Conservation (phyloP, 306 rosid genomes). For the Vigna unguiculata region DNA sequence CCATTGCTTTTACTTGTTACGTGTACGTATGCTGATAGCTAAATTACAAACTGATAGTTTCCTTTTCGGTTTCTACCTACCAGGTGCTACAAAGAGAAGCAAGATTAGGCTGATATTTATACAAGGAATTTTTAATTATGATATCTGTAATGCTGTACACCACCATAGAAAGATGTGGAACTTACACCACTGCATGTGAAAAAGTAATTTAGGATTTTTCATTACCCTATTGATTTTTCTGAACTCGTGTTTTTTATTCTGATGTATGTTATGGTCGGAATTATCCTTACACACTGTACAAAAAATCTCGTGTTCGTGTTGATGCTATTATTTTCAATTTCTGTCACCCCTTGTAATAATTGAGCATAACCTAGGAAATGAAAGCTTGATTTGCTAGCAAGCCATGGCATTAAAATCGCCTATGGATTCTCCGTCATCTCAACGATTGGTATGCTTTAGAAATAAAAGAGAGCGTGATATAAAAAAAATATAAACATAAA, state of each 20-base stretch:
- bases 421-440: not conserved
- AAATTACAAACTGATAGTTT: slow-evolving; percentile 21
- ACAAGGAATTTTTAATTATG: slow-evolving; percentile 24
- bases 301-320: slow-evolving; percentile 1
- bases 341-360: not conserved
- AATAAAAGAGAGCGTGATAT: not conserved
- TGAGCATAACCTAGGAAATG: slow-evolving; percentile 1
- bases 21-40: not conserved
- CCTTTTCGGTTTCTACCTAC: slow-evolving; percentile 40
- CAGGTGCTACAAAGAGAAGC: slow-evolving; percentile 97
- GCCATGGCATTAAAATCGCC: not conserved
- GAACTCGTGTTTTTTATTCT: slow-evolving; percentile 12
- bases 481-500: not conserved
- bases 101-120: slow-evolving; percentile 73
- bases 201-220: slow-evolving; percentile 32
- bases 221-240: slow-evolving; percentile 24
- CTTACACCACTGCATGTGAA: slow-evolving; percentile 31
- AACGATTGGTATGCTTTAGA: not conserved
- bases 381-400: not conserved
- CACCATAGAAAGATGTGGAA: slow-evolving; percentile 42
- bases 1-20: slow-evolving; percentile 20
- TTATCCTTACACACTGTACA: slow-evolving; percentile 33
- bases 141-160: slow-evolving; percentile 47
- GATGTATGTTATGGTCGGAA: slow-evolving; percentile 24
- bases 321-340: slow-evolving; percentile 20